Percentiles rank a stretch among this genome's conserved stretches.
Conservation (phyloP, 225 moss, liverwort and hornwort species). For the Neckera pumila region DNA sequence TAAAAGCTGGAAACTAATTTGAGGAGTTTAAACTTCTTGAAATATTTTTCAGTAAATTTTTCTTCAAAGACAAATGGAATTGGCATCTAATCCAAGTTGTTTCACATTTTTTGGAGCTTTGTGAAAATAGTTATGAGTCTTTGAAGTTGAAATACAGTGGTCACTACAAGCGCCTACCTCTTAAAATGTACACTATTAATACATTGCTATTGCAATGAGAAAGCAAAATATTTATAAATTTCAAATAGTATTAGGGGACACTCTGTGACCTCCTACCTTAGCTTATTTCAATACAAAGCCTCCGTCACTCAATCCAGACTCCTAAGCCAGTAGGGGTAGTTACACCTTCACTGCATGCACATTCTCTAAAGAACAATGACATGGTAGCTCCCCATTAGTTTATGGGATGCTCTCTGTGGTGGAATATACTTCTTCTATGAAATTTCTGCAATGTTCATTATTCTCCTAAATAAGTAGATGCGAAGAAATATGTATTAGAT, state of each 20-base stretch:
- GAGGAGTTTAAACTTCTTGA: neutral
- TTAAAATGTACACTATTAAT: neutral
- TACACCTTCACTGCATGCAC: too few species aligned
- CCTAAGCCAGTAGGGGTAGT: too few species aligned
- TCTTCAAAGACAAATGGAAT: neutral
- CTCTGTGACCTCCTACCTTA: neutral
- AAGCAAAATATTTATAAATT: neutral
- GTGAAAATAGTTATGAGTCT: neutral
- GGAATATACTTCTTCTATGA: too few species aligned
- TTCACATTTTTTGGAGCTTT: neutral
- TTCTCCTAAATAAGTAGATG: too few species aligned
- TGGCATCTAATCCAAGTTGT: neutral
- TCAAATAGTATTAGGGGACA: neutral
- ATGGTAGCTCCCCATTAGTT: too few species aligned
- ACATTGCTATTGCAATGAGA: neutral
- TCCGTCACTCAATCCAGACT: too few species aligned
- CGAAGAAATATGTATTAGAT: too few species aligned
- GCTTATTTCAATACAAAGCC: neutral
- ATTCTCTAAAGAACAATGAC: too few species aligned
- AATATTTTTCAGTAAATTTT: neutral
- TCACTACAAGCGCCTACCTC: neutral
- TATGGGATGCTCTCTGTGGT: too few species aligned
- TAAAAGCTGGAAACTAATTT: neutral
- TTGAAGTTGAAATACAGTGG: accelerated
- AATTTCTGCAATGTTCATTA: too few species aligned